Percentiles rank a stretch among this genome's conserved stretches.
phyloP scores from a whole-genome alignment of 176 grass and related monocot species.

The Musa acuminata region DNA sequence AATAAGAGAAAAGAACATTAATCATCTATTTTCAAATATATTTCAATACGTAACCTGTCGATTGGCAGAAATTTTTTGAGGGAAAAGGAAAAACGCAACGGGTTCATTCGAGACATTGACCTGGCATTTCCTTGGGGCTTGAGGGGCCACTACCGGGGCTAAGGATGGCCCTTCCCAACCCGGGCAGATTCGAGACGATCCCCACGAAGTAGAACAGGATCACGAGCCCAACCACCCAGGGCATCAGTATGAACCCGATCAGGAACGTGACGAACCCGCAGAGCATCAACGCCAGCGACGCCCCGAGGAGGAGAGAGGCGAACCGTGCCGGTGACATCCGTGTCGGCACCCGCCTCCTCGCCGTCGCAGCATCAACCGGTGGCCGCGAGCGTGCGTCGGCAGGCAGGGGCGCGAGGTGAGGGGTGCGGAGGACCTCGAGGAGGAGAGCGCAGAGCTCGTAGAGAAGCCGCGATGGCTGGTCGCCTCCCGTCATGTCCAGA shows the following conservation, averaged over 20 bases:
- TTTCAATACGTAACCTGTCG: not conserved
- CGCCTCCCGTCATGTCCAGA: slow-evolving; percentile 19
- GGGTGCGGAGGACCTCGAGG: slow-evolving; percentile 30
- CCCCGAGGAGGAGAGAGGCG: slow-evolving; percentile 64
- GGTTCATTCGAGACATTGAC: not conserved
- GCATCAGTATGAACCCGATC: slow-evolving; percentile 93
- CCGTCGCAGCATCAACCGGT: too few species aligned
- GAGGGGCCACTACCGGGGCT: slow-evolving; percentile 14
- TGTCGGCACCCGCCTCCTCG: not conserved
- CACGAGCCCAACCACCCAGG: slow-evolving; percentile 63
- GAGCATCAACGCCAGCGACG: slow-evolving; percentile 76
- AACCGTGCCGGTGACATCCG: slow-evolving; percentile 50
- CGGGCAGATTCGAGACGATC: slow-evolving; percentile 60
- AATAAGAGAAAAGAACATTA: too few species aligned
- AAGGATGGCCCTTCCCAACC: slow-evolving; percentile 54
- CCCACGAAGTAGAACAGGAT: slow-evolving; percentile 72
- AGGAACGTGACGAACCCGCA: slow-evolving; percentile 81
- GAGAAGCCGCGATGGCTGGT: slow-evolving; percentile 48
- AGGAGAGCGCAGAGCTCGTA: slow-evolving; percentile 60
- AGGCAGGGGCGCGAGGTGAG: not conserved
- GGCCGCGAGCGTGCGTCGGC: not conserved
- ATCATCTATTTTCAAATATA: not conserved
- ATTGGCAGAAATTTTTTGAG: not conserved
- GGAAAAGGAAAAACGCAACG: too few species aligned
- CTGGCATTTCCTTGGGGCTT: slow-evolving; percentile 6